Conservation (phyloP, 306 rosid species). For the Styphnolobium japonicum region DNA sequence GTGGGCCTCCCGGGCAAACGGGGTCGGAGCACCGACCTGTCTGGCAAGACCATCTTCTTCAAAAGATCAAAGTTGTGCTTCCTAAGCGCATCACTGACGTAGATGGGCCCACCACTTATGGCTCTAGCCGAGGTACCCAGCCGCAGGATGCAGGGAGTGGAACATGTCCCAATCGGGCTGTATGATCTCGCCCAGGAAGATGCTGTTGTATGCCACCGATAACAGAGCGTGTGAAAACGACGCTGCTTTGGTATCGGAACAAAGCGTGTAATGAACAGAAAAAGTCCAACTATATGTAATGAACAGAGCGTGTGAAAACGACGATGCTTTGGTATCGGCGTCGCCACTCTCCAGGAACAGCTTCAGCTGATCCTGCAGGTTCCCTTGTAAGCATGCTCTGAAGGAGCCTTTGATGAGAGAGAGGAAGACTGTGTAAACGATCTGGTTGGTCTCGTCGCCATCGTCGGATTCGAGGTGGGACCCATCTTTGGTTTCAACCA, state of each 20-base stretch:
- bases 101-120: slow-evolving; percentile 89
- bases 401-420: slow-evolving; percentile 76
- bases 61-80: slow-evolving; percentile 71
- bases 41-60: slow-evolving; percentile 71
- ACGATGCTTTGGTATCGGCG: slow-evolving; percentile 51
- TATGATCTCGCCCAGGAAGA: slow-evolving; percentile 94
- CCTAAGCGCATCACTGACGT: slow-evolving; percentile 92
- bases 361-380: slow-evolving; percentile 51
- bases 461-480: slow-evolving; percentile 61
- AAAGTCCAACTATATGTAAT: too few species aligned
- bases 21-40: slow-evolving; percentile 77
- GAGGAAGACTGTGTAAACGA: slow-evolving; percentile 71
- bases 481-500: slow-evolving; percentile 69
- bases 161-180: slow-evolving; percentile 98
- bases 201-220: slow-evolving; percentile 79
- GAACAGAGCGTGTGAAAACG: slow-evolving; percentile 60
- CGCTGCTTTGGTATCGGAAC: slow-evolving; percentile 52
- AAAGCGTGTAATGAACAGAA: too few species aligned
- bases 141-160: slow-evolving; percentile 79
- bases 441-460: slow-evolving; percentile 42
- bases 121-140: slow-evolving; percentile 95
- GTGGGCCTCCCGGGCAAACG: slow-evolving; percentile 93
- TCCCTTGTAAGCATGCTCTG: slow-evolving; percentile 78
- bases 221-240: slow-evolving; percentile 63
- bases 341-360: slow-evolving; percentile 92